Conservation (phyloP, 305 asterid genomes). For the Striga hermonthica region DNA sequence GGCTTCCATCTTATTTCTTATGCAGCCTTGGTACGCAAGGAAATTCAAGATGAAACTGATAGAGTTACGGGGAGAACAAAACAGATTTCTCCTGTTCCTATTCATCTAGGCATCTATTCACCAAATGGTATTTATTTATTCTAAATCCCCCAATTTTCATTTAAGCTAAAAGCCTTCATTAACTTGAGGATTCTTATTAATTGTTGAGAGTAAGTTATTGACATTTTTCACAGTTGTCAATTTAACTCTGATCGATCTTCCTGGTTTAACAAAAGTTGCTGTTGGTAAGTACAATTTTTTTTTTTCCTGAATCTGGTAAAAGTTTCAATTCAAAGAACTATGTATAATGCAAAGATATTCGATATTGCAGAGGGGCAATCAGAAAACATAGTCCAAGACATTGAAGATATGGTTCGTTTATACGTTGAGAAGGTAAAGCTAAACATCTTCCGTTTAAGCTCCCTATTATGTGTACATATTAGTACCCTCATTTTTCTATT, state of each 20-base stretch:
- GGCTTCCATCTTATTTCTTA: background rate
- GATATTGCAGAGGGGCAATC: conserved; percentile 6
- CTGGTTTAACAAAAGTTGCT: conserved; percentile 10
- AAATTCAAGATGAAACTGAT: conserved; percentile 7
- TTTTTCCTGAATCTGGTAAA: background rate
- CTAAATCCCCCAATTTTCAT: too few species aligned
- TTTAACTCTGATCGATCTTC: conserved; percentile 9
- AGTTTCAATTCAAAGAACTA: too few species aligned
- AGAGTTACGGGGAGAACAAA: background rate
- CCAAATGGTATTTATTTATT: background rate
- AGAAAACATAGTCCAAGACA: conserved; percentile 4
- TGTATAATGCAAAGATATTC: background rate
- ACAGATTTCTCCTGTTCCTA: conserved; percentile 4
- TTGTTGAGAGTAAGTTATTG: too few species aligned
- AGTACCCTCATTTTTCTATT: background rate
- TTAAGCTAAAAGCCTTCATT: too few species aligned
- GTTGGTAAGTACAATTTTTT: conserved; percentile 1
- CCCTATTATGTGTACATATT: background rate
- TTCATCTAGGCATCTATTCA: conserved; percentile 14
- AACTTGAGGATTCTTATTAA: background rate
- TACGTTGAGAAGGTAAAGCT: conserved; percentile 9
- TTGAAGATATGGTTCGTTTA: conserved; percentile 2
- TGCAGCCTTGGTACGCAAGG: conserved; percentile 13
- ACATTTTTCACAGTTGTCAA: conserved; percentile 1
- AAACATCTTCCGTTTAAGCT: background rate